A percentile compares a stretch with the other conserved stretches of the same genome.
Conservation (phyloP, 768 basidiomycete genomes). For the Xerocomus spinulosus region DNA sequence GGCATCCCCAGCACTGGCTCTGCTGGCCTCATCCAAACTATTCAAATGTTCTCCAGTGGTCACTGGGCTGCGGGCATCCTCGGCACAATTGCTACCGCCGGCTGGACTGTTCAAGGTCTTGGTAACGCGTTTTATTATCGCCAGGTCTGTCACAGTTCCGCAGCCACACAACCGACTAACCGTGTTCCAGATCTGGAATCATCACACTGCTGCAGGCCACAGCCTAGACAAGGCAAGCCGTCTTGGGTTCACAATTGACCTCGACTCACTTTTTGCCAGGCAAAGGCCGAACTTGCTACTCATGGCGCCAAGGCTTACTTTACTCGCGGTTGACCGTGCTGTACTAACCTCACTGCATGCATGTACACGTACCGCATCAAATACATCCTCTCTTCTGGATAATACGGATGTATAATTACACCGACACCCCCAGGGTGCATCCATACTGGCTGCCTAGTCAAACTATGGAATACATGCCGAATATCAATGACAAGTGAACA, state of each 20-base stretch:
- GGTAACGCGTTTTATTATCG: conserved; percentile 81
- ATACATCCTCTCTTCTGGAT: not conserved
- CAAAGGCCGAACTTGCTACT: conserved; percentile 74
- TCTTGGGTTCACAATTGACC: not conserved
- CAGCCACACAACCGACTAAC: conserved; percentile 10
- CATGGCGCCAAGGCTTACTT: conserved; percentile 90
- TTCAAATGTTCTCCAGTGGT: conserved; percentile 68
- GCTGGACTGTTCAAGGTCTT: conserved; percentile 83
- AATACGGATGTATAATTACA: conserved; percentile 17
- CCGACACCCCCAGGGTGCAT: conserved; percentile 5
- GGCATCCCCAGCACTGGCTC: conserved; percentile 95
- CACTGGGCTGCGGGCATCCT: conserved; percentile 79
- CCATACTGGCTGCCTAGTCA: not conserved
- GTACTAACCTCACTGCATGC: conserved; percentile 9
- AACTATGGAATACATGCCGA: conserved; percentile 8
- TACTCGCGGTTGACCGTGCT: conserved; percentile 57
- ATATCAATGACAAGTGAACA: conserved; percentile 2
- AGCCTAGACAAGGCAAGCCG: conserved; percentile 73
- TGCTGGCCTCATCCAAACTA: conserved; percentile 91
- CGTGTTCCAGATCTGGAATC: conserved; percentile 59
- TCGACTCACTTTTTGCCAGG: conserved; percentile 41
- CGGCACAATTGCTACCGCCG: conserved; percentile 73
- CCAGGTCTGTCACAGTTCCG: conserved; percentile 45
- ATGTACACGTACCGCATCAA: conserved; percentile 19
- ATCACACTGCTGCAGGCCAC: conserved; percentile 81